Base-by-base conservation (phyloP, 768 basidiomycete species). In the Phaffia australis region DNA sequence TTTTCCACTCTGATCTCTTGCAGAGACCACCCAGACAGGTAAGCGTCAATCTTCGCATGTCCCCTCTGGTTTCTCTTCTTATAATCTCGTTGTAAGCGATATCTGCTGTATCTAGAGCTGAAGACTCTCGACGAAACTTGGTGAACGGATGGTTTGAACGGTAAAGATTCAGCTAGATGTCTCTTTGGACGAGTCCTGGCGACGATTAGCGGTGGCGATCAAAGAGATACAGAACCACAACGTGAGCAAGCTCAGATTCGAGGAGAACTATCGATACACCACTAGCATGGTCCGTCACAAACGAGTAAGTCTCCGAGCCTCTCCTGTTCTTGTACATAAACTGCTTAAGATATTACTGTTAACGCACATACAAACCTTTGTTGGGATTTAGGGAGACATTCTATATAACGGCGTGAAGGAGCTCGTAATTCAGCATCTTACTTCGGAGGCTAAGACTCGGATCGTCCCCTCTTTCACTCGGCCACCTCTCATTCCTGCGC, bases 211-310 rank as follows among this genome's bases (percentile, higher is more conserved):
- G 15, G 79, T 81, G 69, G 95, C 97, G 70, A 93, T 99, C 71
- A 81, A 84, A 66, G 90, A 94, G 80, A 97, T 99, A 60, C 90
- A 94, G 75, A 87, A 89, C 71, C 89, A 94, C 77, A 90, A 94
- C 76, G 89, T 91, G 3, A 83, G 84, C 58, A 86, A 85, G 72
- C 83, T 99, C 46, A 88, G 87, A 25, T 93, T 87, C 71, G 89
- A 98, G 75, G 92, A 93, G 78, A 89, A 90, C 71, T 90, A 95
- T 75, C 83, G 94, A 52, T 91, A 87, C 75, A 90, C 87, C 23
- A 95, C 95, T 78, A 91, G 92, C 74, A 85, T 98, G 83, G 92
- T 95, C 5, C 82, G 95, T 4, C 82, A 86, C 73, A 89, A 88
- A 75, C 73, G 71, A 66, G 72, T 58, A n/a, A 27, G 30, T 42